Percentiles rank a stretch among this genome's conserved stretches.
These are phyloP conservation scores for Xylariales sp. DNA, from an alignment of 2,329 filamentous ascomycete species.

Conservation along the genomic window DNA sequence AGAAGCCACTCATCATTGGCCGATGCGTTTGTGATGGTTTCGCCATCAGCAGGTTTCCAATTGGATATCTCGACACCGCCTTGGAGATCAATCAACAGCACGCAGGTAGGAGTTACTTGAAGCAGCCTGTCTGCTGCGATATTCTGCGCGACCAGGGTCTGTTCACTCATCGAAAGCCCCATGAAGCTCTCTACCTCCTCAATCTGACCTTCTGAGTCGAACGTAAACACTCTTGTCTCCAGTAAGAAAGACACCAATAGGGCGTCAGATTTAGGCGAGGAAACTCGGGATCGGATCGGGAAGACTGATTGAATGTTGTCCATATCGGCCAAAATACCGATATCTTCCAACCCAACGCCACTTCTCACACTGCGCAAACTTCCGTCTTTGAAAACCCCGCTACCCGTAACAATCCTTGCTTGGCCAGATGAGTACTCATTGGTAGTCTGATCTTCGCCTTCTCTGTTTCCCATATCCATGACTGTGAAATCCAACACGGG, in stretches of 20 bases:
- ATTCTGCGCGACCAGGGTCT: constrained; percentile 69
- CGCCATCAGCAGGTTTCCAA: constrained; percentile 49
- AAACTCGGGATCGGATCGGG: constrained; percentile 51
- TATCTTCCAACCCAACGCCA: constrained; percentile 86
- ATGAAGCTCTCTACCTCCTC: constrained; percentile 80
- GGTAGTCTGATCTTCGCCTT: constrained; percentile 67
- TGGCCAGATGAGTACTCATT: constrained; percentile 95
- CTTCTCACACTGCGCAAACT: constrained; percentile 87
- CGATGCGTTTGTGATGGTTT: constrained; percentile 72
- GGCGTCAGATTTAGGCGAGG: constrained; percentile 57
- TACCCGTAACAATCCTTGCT: constrained; percentile 87
- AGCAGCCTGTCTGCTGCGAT: constrained; percentile 60
- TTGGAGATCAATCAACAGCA: constrained; percentile 59
- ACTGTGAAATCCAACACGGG: constrained; percentile 91
- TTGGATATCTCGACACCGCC: constrained; percentile 47
- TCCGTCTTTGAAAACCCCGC: constrained; percentile 84
- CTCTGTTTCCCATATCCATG: constrained; percentile 90
- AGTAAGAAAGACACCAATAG: constrained; percentile 77
- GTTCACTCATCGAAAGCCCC: constrained; percentile 63
- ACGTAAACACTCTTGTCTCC: constrained; percentile 79
- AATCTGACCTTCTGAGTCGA: constrained; percentile 69
- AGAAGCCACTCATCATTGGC: constrained; percentile 67
- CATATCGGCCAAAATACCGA: constrained; percentile 79
- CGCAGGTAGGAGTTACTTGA: constrained; percentile 68
- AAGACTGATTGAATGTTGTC: constrained; percentile 70